Evolutionary conservation across 2,329 filamentous ascomycete species (phyloP).

Genomic region (Exutisphaerella laricina): DNA sequence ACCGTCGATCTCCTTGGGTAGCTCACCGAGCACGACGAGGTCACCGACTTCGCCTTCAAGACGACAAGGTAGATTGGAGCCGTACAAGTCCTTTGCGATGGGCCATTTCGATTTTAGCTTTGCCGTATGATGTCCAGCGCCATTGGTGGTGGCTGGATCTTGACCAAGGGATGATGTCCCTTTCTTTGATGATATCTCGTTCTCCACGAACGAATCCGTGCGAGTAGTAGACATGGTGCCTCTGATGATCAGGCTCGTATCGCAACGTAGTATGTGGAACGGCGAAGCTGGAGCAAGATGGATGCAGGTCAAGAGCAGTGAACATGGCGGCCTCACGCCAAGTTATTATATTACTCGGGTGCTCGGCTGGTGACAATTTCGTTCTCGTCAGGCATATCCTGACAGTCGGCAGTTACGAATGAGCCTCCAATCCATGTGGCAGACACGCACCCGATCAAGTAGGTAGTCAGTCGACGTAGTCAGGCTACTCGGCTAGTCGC

Average conservation of each 20-base stretch:
- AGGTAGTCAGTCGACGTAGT: no score
- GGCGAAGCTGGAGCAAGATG: not conserved
- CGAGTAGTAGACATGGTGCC: not conserved
- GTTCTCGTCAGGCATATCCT: not conserved
- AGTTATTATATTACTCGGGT: not conserved
- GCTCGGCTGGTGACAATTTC: not conserved
- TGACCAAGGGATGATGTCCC: not conserved
- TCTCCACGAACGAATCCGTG: not conserved
- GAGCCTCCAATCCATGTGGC: no score
- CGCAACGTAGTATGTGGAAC: not conserved
- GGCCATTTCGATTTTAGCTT: slow-evolving; percentile 17
- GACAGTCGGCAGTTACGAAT: no score
- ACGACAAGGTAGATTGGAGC: slow-evolving; percentile 32
- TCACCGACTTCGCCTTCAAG: slow-evolving; percentile 38
- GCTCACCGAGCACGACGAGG: slow-evolving; percentile 29
- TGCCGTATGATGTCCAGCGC: no score
- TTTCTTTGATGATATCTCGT: not conserved
- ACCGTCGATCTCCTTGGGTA: slow-evolving; percentile 32
- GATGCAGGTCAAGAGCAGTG: not conserved
- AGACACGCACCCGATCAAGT: no score
- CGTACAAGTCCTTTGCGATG: slow-evolving; percentile 19
- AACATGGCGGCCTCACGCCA: not conserved
- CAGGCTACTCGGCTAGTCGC: no score
- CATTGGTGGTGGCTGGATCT: not conserved
- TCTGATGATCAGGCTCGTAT: not conserved